Percentiles rank a stretch among this genome's conserved stretches.
phyloP scores from a whole-genome alignment of 805 yeast species.

The Jamesozyma hellenica region DNA sequence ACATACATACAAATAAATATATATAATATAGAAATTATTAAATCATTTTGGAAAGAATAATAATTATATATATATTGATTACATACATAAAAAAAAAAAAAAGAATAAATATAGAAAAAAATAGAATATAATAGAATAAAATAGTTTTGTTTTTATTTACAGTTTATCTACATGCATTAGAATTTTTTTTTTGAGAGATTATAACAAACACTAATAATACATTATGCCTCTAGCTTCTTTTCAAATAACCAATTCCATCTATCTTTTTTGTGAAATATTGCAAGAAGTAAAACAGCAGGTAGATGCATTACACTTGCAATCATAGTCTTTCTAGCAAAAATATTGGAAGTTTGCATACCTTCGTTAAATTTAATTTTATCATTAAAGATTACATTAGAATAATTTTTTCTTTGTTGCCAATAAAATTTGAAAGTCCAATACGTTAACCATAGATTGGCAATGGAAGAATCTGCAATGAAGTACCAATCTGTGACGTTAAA shows the following conservation, averaged over 20 bases:
- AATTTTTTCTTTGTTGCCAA: constrained; percentile 64
- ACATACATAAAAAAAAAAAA: no score
- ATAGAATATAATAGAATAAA: no score
- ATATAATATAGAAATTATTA: no score
- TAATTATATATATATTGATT: no score
- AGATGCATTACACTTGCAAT: constrained; percentile 93
- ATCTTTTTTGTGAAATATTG: constrained; percentile 91
- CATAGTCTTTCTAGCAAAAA: constrained; percentile 74
- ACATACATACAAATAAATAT: no score
- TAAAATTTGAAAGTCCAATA: constrained; percentile 75
- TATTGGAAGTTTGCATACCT: constrained; percentile 49
- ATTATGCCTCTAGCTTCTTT: neutral
- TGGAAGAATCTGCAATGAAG: constrained; percentile 70
- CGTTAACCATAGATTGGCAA: constrained; percentile 79
- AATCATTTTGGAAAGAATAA: no score
- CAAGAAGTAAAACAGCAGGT: constrained; percentile 80
- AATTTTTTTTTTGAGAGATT: no score
- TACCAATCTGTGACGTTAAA: constrained; percentile 74
- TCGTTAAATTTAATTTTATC: constrained; percentile 34
- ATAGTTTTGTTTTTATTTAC: no score
- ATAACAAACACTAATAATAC: no score
- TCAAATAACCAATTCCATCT: constrained; percentile 74
- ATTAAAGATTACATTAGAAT: constrained; percentile 30
- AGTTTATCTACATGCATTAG: no score
- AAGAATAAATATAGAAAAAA: no score